phyloP scores from a whole-genome alignment of 2,329 filamentous ascomycete genomes.

The Aspergillus luchuensis region DNA sequence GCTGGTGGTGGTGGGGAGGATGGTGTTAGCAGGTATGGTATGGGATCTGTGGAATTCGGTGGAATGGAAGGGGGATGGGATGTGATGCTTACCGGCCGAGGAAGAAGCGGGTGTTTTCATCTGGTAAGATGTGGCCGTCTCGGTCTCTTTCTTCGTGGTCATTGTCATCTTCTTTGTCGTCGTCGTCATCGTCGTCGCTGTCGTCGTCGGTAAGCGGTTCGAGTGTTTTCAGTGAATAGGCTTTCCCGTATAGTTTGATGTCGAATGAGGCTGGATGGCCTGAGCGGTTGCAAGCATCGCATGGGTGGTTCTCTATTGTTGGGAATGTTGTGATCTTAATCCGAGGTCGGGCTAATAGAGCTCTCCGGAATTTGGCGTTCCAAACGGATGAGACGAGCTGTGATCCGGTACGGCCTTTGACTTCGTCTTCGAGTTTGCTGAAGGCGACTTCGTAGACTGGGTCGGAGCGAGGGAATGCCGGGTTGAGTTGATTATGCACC shows the following conservation, averaged over 20 bases:
- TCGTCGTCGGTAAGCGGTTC: conserved; percentile 60
- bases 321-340: conserved; percentile 55
- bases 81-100: conserved; percentile 49
- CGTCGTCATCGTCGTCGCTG: conserved; percentile 39
- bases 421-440: conserved; percentile 70
- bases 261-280: conserved; percentile 68
- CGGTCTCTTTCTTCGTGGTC: conserved; percentile 41
- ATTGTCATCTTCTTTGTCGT: not conserved
- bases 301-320: conserved; percentile 52
- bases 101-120: conserved; percentile 52
- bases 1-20: conserved; percentile 22
- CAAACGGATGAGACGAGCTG: conserved; percentile 73
- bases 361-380: conserved; percentile 66
- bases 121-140: conserved; percentile 50
- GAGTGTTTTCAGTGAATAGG: conserved; percentile 67
- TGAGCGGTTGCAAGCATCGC: conserved; percentile 70
- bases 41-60: too few species aligned
- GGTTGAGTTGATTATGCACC: conserved; percentile 76
- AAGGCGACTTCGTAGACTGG: conserved; percentile 70
- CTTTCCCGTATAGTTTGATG: conserved; percentile 64
- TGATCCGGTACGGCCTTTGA: conserved; percentile 66
- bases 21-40: not conserved
- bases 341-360: conserved; percentile 66
- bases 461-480: conserved; percentile 65
- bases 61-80: not conserved